A percentile compares a stretch with the other conserved stretches of the same genome.
Evolutionary conservation across 306 rosid species (phyloP).

Genomic region (Canavalia gladiata): DNA sequence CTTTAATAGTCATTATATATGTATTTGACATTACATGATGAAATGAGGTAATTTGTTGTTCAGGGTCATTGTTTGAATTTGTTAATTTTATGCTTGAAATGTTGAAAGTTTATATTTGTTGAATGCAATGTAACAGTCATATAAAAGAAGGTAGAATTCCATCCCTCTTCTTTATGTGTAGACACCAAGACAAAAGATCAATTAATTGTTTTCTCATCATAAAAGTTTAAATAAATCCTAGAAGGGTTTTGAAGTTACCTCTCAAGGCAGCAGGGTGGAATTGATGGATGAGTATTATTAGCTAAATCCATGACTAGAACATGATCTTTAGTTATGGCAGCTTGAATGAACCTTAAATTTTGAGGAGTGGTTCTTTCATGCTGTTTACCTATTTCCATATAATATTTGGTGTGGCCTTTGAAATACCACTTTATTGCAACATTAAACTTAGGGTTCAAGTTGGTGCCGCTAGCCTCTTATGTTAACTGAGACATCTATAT

Average conservation of each 20-base stretch:
- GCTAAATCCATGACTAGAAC: slow-evolving; percentile 39
- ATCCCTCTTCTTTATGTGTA: not conserved
- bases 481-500: not conserved
- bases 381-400: not conserved
- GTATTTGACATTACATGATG: slow-evolving; percentile 37
- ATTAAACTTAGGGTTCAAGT: slow-evolving; percentile 29
- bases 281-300: not conserved
- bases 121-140: slow-evolving; percentile 8
- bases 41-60: slow-evolving; percentile 34
- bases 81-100: slow-evolving; percentile 30
- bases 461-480: slow-evolving; percentile 5
- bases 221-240: slow-evolving; percentile 3
- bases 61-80: slow-evolving; percentile 17
- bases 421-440: slow-evolving; percentile 1
- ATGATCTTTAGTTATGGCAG: slow-evolving; percentile 27
- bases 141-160: slow-evolving; percentile 3
- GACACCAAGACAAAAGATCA: not conserved
- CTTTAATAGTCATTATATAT: slow-evolving; percentile 25
- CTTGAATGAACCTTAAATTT: slow-evolving; percentile 31
- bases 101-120: slow-evolving; percentile 19
- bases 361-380: not conserved
- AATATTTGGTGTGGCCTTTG: not conserved
- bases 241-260: slow-evolving; percentile 17
- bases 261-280: not conserved
- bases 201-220: not conserved